A percentile compares a stretch with the other conserved stretches of the same genome.
These are phyloP conservation scores for Botrytis tulipae DNA, from an alignment of 2,329 filamentous ascomycete species.

Conservation along the genomic window DNA sequence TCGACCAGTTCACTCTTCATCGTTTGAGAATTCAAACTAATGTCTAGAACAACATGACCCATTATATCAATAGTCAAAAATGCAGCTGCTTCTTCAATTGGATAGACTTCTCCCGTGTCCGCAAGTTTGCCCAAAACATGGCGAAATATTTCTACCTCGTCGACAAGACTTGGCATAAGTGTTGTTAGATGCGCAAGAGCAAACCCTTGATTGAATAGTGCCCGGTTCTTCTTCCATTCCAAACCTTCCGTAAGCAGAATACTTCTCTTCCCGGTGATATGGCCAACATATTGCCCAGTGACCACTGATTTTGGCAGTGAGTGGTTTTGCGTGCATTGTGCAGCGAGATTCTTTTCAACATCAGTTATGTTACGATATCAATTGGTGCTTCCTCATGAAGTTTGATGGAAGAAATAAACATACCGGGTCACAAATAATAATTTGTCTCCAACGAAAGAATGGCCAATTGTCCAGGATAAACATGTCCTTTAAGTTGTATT, in stretches of 20 bases:
- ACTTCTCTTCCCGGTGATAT: slow-evolving; percentile 23
- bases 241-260: slow-evolving; percentile 29
- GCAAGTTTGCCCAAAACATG: slow-evolving; percentile 26
- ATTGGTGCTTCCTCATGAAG: not conserved
- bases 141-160: slow-evolving; percentile 26
- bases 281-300: not conserved
- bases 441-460: slow-evolving; percentile 16
- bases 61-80: slow-evolving; percentile 32
- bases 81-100: slow-evolving; percentile 26
- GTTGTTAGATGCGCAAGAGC: slow-evolving; percentile 25
- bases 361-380: not conserved
- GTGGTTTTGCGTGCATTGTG: slow-evolving; percentile 18
- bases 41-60: slow-evolving; percentile 25
- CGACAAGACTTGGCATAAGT: slow-evolving; percentile 28
- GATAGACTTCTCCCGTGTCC: slow-evolving; percentile 26
- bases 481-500: slow-evolving; percentile 11
- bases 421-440: slow-evolving; percentile 19
- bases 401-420: not conserved
- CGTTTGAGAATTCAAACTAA: slow-evolving; percentile 26
- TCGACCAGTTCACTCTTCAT: slow-evolving; percentile 27
- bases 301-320: slow-evolving; percentile 8
- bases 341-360: slow-evolving; percentile 8
- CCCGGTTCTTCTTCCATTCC: slow-evolving; percentile 32
- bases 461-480: slow-evolving; percentile 21
- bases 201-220: slow-evolving; percentile 34